Evolutionary conservation across 2,329 filamentous ascomycete genomes (phyloP).

Genomic region (Myotisia sp.): DNA sequence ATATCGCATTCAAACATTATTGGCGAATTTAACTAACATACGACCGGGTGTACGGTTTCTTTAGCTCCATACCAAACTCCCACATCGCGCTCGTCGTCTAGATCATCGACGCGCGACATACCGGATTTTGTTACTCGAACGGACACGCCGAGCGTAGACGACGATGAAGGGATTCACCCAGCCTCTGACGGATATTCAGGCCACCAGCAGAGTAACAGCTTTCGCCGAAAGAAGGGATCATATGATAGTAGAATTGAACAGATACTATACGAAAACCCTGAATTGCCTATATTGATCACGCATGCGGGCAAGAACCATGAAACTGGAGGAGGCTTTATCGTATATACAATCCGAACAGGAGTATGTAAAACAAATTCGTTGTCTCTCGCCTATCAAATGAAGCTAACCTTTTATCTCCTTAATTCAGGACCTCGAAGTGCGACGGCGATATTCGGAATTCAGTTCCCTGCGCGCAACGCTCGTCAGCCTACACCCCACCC

Average conservation of each 20-base stretch:
- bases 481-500: constrained; percentile 79
- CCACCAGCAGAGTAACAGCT: constrained; percentile 36
- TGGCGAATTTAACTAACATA: too few relatives aligned
- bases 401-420: constrained; percentile 4
- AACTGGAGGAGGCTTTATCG: constrained; percentile 83
- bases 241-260: constrained; percentile 96
- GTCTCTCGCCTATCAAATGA: constrained; percentile 5
- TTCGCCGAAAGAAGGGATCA: constrained; percentile 57
- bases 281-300: constrained; percentile 78
- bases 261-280: constrained; percentile 88
- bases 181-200: constrained; percentile 30
- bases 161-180: constrained; percentile 6
- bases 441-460: constrained; percentile 92
- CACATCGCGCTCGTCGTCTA: constrained; percentile 53
- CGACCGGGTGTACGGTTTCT: constrained; percentile 2
- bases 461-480: constrained; percentile 78
- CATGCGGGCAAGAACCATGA: constrained; percentile 92
- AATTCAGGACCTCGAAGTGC: constrained; percentile 76
- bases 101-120: constrained; percentile 53
- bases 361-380: constrained; percentile 46
- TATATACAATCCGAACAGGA: constrained; percentile 90
- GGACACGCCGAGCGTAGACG: constrained; percentile 36
- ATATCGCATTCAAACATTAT: too few relatives aligned
- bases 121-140: constrained; percentile 42
- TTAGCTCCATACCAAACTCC: constrained; percentile 39